Evolutionary conservation across 352 stramenopile genomes (phyloP), one percentile per base, ranked within the genome.

Genomic region (Thalassiosira ordinaria): DNA sequence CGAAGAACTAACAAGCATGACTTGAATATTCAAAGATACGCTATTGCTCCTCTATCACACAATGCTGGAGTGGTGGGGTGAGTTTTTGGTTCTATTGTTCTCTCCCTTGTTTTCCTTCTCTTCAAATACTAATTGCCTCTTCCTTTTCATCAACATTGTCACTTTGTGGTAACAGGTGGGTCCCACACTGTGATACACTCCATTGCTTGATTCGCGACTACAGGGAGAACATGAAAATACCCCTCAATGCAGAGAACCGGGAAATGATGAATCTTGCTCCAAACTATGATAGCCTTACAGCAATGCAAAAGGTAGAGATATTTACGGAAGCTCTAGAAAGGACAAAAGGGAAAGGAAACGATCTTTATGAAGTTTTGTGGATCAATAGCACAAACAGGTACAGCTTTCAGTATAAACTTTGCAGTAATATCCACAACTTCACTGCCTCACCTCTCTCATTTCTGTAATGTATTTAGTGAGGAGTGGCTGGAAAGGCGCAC

Each of bases 351-450:
- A 87, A 89, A 77, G 97, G 97, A 6, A 96, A 99, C 63, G 97
- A 99, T 82, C 84, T 99, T 31, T 98, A 98, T 81, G 98, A 99
- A 90, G 97, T 99, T 37, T 86, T 99, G 51, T 99, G 98, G 97
- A 93, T 99, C 8, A 99, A 98, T 81, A 98, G 92, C 26, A 96
- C 96, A 70, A 98, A 98, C 82, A 86, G 69, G 69, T 78, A 78
- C 64, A 59, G 3, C 13, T 59, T 9, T 6, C 39, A 56, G 8
- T 33, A 27, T 52, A 31, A 52, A 41, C 5, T 41, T 57, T 33
- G 33, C 18, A 49, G 35, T 2, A 31, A 3, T 29, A 49, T 22
- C 18, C 14, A 52, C 31, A n/a, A 49, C 44, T 18, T 63, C 37
- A 57, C 65, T 65, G 31, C 55, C 31, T 75, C 7, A 60, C 37